Conservation (phyloP, 2,329 filamentous ascomycete genomes). For the Myriosclerotinia duriaeana region DNA sequence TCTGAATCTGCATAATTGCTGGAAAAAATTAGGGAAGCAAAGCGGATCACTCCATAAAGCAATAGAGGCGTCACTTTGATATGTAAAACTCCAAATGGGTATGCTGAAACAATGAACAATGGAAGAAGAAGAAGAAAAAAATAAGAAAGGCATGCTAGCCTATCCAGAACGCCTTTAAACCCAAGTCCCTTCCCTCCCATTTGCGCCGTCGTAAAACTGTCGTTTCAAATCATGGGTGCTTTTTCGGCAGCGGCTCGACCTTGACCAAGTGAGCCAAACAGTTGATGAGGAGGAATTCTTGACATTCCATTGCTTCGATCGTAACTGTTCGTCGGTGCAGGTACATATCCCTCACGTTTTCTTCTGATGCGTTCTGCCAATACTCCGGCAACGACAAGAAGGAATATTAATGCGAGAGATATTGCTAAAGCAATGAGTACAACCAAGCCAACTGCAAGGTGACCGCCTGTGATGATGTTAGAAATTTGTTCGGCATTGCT, state of each 20-base stretch:
- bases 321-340: conserved; percentile 68
- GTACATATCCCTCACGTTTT: conserved; percentile 75
- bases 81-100: conserved; percentile 33
- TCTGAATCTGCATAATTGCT: conserved; percentile 6
- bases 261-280: conserved; percentile 40
- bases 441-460: conserved; percentile 72
- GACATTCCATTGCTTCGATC: conserved; percentile 59
- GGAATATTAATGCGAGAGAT: conserved; percentile 71
- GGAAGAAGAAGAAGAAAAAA: conserved; percentile 34
- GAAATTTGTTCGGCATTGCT: conserved; percentile 27
- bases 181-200: conserved; percentile 26
- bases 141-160: conserved; percentile 31
- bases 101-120: conserved; percentile 35
- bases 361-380: conserved; percentile 73
- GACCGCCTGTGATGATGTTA: conserved; percentile 45
- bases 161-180: conserved; percentile 39
- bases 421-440: conserved; percentile 80
- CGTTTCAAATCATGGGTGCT: conserved; percentile 37
- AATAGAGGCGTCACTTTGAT: conserved; percentile 19
- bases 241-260: conserved; percentile 37
- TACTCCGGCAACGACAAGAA: conserved; percentile 74
- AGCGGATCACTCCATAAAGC: conserved; percentile 17
- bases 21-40: conserved; percentile 18
- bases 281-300: conserved; percentile 60
- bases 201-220: conserved; percentile 34